phyloP scores from a whole-genome alignment of 768 basidiomycete species.

The Gymnopilus dilepis region DNA sequence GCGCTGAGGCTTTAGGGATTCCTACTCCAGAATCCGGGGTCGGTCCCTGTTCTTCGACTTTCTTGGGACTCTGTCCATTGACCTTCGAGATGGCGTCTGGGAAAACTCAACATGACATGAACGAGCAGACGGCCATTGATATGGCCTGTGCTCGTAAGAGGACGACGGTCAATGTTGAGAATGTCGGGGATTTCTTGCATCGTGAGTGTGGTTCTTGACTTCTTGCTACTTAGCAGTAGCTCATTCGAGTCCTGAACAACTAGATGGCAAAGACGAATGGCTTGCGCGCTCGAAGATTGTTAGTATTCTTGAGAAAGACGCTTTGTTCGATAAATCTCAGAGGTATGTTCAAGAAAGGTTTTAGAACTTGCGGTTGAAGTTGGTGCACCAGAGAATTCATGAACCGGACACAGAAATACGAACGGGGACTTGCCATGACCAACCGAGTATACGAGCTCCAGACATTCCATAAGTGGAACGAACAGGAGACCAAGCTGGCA shows the following conservation, averaged over 20 bases:
- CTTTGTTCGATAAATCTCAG: conserved; percentile 61
- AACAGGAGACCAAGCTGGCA: conserved; percentile 52
- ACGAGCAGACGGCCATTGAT: conserved; percentile 54
- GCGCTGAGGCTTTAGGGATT: too few species aligned
- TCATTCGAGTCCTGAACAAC: not conserved
- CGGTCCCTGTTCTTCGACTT: not conserved
- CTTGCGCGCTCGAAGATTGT: conserved; percentile 50
- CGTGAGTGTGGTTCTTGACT: conserved; percentile 38
- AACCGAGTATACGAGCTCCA: conserved; percentile 66
- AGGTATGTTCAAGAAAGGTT: conserved; percentile 40
- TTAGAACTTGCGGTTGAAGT: not conserved
- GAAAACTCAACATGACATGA: conserved; percentile 37
- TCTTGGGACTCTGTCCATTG: not conserved
- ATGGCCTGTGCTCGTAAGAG: conserved; percentile 54
- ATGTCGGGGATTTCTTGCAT: conserved; percentile 55
- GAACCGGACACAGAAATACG: conserved; percentile 60
- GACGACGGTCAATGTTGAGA: conserved; percentile 47
- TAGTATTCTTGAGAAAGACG: conserved; percentile 54
- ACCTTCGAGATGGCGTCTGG: not conserved
- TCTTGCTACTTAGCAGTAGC: not conserved
- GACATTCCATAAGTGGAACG: conserved; percentile 56
- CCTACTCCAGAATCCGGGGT: not conserved
- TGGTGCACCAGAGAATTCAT: conserved; percentile 55
- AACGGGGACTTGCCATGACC: conserved; percentile 56
- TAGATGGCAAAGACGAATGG: conserved; percentile 60